Evolutionary conservation across 768 basidiomycete species (phyloP).

Genomic region (Guyanaporus albipodus): DNA sequence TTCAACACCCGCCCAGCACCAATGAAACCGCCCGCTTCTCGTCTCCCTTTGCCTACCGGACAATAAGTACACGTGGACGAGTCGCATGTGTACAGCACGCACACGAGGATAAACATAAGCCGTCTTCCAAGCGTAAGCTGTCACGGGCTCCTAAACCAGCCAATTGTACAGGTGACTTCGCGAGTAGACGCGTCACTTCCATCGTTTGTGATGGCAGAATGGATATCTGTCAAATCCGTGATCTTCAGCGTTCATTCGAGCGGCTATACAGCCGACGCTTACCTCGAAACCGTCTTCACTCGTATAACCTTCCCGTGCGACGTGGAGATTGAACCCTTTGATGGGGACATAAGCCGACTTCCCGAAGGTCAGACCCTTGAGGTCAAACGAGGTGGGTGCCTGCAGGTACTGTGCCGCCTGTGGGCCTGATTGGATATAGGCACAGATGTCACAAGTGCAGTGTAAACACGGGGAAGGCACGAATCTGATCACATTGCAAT

Average conservation of each 20-base stretch:
- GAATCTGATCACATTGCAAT: constrained; percentile 74
- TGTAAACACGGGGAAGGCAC: neutral
- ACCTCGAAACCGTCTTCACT: constrained; percentile 99
- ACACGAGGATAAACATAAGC: constrained; percentile 73
- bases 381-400: constrained; percentile 66
- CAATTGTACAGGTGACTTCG: constrained; percentile 66
- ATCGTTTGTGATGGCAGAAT: constrained; percentile 76
- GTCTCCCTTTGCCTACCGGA: constrained; percentile 82
- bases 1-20: constrained; percentile 69
- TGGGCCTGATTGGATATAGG: constrained; percentile 54
- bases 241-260: neutral
- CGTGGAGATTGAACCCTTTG: constrained; percentile 59
- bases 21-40: constrained; percentile 68
- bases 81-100: neutral
- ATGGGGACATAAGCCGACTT: constrained; percentile 77
- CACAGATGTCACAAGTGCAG: neutral
- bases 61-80: neutral
- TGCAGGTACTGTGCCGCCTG: constrained; percentile 79
- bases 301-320: constrained; percentile 94
- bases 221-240: constrained; percentile 59
- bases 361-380: constrained; percentile 76
- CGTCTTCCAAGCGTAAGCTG: constrained; percentile 91
- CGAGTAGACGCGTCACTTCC: constrained; percentile 60
- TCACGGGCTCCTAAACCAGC: constrained; percentile 92
- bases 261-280: neutral